A percentile compares a stretch with the other conserved stretches of the same genome.
Conservation (phyloP, 768 basidiomycete genomes). For the Podaxis carcinomalis region DNA sequence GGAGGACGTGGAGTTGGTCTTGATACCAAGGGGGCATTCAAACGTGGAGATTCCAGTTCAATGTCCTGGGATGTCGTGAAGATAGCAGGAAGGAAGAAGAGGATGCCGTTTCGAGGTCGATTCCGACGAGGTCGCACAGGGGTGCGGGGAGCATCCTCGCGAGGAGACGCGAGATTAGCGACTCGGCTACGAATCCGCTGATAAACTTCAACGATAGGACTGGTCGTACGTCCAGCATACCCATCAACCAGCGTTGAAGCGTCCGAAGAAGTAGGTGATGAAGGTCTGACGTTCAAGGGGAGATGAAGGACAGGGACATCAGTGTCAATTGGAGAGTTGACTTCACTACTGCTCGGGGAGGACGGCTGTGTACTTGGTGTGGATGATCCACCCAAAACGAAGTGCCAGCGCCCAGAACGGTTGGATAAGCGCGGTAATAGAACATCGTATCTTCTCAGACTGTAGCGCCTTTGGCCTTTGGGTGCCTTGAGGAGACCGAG, state of each 20-base stretch:
- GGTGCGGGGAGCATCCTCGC: constrained; percentile 38
- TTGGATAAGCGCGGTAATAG: constrained; percentile 66
- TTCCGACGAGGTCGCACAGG: constrained; percentile 45
- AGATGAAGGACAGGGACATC: constrained; percentile 58
- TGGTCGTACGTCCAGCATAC: constrained; percentile 35
- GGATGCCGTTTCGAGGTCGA: constrained; percentile 49
- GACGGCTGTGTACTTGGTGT: constrained; percentile 27
- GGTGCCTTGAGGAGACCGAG: constrained; percentile 59
- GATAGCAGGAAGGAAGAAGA: constrained; percentile 82
- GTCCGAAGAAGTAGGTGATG: constrained; percentile 54
- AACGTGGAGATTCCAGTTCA: constrained; percentile 31
- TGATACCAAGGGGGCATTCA: neutral
- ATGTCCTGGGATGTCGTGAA: constrained; percentile 53
- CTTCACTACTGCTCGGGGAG: constrained; percentile 35
- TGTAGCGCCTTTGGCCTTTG: constrained; percentile 54
- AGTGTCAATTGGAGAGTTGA: constrained; percentile 41
- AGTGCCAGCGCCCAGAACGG: constrained; percentile 67
- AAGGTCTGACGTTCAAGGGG: constrained; percentile 53
- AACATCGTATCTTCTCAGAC: constrained; percentile 68
- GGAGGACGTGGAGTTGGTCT: constrained; percentile 1
- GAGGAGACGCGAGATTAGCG: constrained; percentile 40
- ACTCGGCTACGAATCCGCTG: constrained; percentile 55
- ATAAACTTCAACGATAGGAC: constrained; percentile 50
- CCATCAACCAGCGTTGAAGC: constrained; percentile 38
- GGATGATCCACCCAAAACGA: constrained; percentile 63